A percentile compares a stretch with the other conserved stretches of the same genome.
These are phyloP conservation scores for Ustilago loliicola DNA, from an alignment of 1,284 basidiomycete genomes.

Conservation along the genomic window DNA sequence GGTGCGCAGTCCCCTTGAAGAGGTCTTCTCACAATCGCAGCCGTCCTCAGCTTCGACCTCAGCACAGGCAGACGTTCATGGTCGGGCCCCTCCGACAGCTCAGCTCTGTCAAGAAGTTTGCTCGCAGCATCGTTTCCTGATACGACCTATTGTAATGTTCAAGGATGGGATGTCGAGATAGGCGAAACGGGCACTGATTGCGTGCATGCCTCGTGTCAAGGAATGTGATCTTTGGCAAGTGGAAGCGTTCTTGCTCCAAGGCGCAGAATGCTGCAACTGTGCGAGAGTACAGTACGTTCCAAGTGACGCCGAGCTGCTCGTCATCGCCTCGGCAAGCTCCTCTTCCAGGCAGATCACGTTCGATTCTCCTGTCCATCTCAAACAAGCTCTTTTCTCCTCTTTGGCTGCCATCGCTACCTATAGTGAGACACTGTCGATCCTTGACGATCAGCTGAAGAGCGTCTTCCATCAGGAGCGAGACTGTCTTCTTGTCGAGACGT, in stretches of 20 bases:
- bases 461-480: too few species aligned
- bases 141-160: too few species aligned
- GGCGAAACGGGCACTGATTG: background rate
- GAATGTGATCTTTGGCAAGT: conserved; percentile 7
- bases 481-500: background rate
- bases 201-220: conserved; percentile 18
- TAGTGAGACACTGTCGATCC: background rate
- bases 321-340: conserved; percentile 2
- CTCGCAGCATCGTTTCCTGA: too few species aligned
- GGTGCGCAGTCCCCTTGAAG: background rate
- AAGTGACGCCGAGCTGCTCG: conserved; percentile 19
- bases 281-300: conserved; percentile 10
- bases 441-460: background rate
- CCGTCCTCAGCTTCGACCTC: background rate
- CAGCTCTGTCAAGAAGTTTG: too few species aligned
- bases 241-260: too few species aligned
- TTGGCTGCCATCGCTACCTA: too few species aligned
- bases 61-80: too few species aligned
- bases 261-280: background rate
- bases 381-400: background rate
- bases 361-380: conserved; percentile 1
- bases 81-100: too few species aligned
- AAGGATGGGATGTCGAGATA: background rate
- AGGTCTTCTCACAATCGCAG: too few species aligned
- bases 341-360: background rate